Conservation (phyloP, 169 alveolate genomes). For the Eimeria mitis region DNA sequence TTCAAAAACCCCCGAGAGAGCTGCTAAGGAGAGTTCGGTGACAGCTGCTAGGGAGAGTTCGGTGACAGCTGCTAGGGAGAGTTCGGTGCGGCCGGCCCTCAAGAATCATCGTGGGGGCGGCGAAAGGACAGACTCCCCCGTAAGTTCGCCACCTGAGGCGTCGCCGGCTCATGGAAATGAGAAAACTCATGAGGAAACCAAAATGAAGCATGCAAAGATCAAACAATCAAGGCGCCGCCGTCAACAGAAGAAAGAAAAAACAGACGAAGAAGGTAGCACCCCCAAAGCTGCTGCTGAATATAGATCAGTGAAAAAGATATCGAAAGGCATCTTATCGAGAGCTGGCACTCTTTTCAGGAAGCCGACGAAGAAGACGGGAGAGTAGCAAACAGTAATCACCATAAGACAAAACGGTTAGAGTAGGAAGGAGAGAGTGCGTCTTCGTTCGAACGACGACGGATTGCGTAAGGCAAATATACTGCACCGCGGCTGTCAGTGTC, state of each 20-base stretch:
- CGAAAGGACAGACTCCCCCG: neutral
- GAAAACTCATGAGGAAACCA: neutral
- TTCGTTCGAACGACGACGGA: neutral
- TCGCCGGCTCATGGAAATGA: neutral
- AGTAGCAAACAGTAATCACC: neutral
- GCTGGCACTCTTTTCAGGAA: slow-evolving; percentile 41
- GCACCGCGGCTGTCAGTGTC: neutral
- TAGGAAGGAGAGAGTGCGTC: neutral
- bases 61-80: neutral
- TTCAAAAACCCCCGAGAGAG: neutral
- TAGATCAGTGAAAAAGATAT: neutral
- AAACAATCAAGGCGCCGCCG: slow-evolving; percentile 21
- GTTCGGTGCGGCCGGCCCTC: neutral
- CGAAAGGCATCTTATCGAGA: slow-evolving; percentile 49
- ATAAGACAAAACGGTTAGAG: neutral
- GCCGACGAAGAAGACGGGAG: neutral
- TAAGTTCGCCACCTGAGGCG: neutral
- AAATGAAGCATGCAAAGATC: neutral
- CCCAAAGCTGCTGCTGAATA: neutral
- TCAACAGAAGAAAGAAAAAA: neutral
- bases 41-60: neutral
- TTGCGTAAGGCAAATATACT: neutral
- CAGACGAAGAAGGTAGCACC: neutral
- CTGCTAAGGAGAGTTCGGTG: neutral
- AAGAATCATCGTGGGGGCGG: slow-evolving; percentile 17